Evolutionary conservation across 805 yeast species (phyloP), one percentile per base, ranked within the genome.

Genomic region (Schwanniomyces vanrijiae): DNA sequence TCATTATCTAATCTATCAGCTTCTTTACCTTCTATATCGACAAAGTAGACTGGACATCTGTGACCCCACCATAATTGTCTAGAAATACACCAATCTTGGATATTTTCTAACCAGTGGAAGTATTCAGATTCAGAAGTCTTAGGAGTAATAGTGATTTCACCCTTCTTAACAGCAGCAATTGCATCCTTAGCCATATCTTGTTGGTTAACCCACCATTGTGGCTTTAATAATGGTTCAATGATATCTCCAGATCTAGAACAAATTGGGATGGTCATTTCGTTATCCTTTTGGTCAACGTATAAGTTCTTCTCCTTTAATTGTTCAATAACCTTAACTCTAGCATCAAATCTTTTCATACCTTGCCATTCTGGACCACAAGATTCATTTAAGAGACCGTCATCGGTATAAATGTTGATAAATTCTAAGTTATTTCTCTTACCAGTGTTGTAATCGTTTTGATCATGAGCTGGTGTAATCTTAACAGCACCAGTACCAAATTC

Each of bases 401-500:
- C 98, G 47, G 96, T 92, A 58, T 88, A 75, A 55, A 94, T 90
- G 71, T 90, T 91, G 71, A 94, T 80, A 61, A 90, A 82, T 66
- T 90, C 96, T 60, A 94, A 78, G 62, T 82, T 76, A 69, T 90
- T 88, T 75, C 99, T 90, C 75, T 88, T 91, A 76, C 99, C 99
- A 45, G 97, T 90, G 64, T 77, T 80, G 80, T 89, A 90, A 89
- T 94, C 99, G 79, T 94, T 94, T 61, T 84, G 87, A 73, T 94
- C 99, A 71, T 94, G 99, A 38, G 96, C 97, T 50, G 99, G 99
- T 11, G 99, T 94, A 66, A 94, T 94, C 74, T 94, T 94, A 52
- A 94, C 99, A 42, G 99, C 99, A 85, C 99, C 99, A 52, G 99
- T 94, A 80, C 99, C 99, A 58, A 94, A 94, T 68, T 88, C 96